Conservation (phyloP, 768 basidiomycete genomes). For the Tephrocybe rancida region DNA sequence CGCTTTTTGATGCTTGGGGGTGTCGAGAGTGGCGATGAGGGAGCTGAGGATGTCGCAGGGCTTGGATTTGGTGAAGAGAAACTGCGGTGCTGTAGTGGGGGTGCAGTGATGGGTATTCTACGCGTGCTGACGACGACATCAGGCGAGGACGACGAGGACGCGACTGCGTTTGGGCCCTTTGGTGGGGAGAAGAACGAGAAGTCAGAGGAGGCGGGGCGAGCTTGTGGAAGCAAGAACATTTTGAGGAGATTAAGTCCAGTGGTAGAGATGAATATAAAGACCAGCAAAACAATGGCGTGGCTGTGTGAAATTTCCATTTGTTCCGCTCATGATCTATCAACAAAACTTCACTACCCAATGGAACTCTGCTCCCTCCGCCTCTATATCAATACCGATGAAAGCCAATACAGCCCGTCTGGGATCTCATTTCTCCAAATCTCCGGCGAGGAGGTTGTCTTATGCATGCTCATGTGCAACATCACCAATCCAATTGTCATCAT, state of each 20-base stretch:
- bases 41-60: too few relatives aligned
- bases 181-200: constrained; percentile 34
- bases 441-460: too few relatives aligned
- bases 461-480: background rate
- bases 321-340: too few relatives aligned
- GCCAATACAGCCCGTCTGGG: too few relatives aligned
- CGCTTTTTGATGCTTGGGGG: constrained; percentile 34
- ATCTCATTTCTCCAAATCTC: too few relatives aligned
- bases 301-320: background rate
- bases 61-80: constrained; percentile 4
- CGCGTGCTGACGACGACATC: constrained; percentile 34
- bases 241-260: background rate
- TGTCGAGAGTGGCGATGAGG: constrained; percentile 28
- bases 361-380: too few relatives aligned
- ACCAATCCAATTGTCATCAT: background rate
- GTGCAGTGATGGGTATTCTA: constrained; percentile 24
- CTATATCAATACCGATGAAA: too few relatives aligned
- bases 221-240: constrained; percentile 23
- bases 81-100: constrained; percentile 18
- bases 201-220: constrained; percentile 25
- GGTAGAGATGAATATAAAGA: constrained; percentile 2
- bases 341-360: too few relatives aligned
- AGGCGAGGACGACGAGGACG: constrained; percentile 20
- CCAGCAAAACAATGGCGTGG: background rate
- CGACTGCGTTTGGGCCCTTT: constrained; percentile 28